Evolutionary conservation across 805 yeast species (phyloP).

Genomic region (Metschnikowia koreensis): DNA sequence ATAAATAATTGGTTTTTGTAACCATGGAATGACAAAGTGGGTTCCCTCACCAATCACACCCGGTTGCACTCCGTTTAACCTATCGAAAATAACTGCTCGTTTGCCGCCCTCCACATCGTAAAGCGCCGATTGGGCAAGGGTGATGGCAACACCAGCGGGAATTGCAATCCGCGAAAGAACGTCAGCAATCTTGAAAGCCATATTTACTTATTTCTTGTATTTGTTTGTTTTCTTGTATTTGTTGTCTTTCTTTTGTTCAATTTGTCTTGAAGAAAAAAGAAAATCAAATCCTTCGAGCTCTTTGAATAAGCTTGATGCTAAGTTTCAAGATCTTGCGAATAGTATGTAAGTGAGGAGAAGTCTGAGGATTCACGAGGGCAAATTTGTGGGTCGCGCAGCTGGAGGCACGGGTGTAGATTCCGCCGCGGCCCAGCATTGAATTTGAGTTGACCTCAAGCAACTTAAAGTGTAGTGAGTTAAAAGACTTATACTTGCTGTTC

Average conservation of each 20-base stretch:
- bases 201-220: neutral
- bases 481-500: too few species aligned
- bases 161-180: conserved; percentile 52
- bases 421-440: too few species aligned
- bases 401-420: neutral
- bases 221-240: too few species aligned
- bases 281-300: too few species aligned
- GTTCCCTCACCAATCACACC: conserved; percentile 96
- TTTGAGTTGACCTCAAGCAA: too few species aligned
- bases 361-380: neutral
- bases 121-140: conserved; percentile 77
- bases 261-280: too few species aligned
- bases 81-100: conserved; percentile 92
- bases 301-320: neutral
- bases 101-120: conserved; percentile 96
- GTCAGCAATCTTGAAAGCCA: conserved; percentile 34
- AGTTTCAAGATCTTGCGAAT: too few species aligned
- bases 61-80: conserved; percentile 83
- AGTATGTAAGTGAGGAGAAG: neutral
- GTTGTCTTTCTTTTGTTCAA: too few species aligned
- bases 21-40: conserved; percentile 92
- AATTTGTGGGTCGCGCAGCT: too few species aligned
- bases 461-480: too few species aligned
- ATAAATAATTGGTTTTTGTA: conserved; percentile 87
- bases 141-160: conserved; percentile 66